Evolutionary conservation across 1,284 basidiomycete species (phyloP), one percentile per base, ranked within the genome.

Genomic region (Kalmanozyma brasiliensis): DNA sequence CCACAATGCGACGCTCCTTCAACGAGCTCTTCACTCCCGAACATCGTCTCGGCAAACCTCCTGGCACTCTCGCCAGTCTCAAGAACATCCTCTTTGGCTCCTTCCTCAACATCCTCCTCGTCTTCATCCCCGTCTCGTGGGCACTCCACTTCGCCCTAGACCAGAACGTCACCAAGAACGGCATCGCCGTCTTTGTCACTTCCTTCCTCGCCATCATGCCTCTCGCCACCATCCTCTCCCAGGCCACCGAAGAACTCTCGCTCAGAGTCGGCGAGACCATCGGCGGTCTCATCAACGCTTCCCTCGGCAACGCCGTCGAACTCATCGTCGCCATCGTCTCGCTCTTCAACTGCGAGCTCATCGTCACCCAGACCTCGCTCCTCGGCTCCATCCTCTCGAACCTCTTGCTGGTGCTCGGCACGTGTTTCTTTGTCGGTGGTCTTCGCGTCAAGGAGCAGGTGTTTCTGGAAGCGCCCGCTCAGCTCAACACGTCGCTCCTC

Each of bases 261-360:
- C 56, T 78, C 16, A 73, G 76, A 9, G 76, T 78, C 1, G 76
- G 76, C 16, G 66, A 78, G 59, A 78, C 76, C 20, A 66, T 78
- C 19, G 75, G 76, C 14, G 76, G 76, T 41, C 66, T 78, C 24
- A 66, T 78, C 58, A 78, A 78, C 26, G 76, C 76, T 26, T 73
- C 76, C 2, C 59, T 78, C 24, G 76, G 76, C 20, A 78, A 78
- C 26, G 76, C 76, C 2, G 76, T 78, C 49, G 76, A 78, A 38
- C 42, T 78, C 33, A 78, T 78, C 44, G 76, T 78, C 6, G 76
- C 76, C 24, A 78, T 78, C 49, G 73, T 78, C 14, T 74, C 76
- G 32, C 67, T 78, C 19, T 73, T 78, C 60, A 52, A 78, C 19
- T 78, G 76, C 63, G 68, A 78, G 52, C 52, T 77, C 9, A 69